A percentile compares a stretch with the other conserved stretches of the same genome.
Conservation (phyloP, 2,329 filamentous ascomycete genomes). For the Trichoderma harzianum region DNA sequence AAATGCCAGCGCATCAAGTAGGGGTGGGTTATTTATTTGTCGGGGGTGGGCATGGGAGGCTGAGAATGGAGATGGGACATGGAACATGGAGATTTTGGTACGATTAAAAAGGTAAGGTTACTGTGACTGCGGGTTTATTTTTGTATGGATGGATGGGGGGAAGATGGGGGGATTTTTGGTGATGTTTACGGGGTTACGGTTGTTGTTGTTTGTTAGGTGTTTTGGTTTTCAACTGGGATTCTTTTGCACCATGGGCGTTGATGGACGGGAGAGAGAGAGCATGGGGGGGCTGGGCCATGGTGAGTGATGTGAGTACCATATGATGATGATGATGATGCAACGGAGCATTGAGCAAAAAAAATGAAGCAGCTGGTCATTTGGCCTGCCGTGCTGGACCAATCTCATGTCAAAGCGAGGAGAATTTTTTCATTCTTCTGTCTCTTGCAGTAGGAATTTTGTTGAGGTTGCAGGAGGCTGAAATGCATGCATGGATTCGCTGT, state of each 20-base stretch:
- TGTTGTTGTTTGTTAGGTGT: neutral
- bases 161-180: neutral
- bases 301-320: neutral
- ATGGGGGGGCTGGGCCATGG: neutral
- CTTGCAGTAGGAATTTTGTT: neutral
- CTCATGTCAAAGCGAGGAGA: neutral
- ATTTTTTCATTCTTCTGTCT: neutral
- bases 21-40: conserved; percentile 9
- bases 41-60: neutral
- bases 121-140: neutral
- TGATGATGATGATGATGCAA: neutral
- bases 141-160: neutral
- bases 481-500: neutral
- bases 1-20: conserved; percentile 23
- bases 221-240: neutral
- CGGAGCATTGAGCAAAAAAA: neutral
- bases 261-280: neutral
- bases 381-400: neutral
- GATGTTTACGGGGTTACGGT: neutral
- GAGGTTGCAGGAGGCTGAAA: neutral
- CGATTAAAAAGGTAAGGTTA: neutral
- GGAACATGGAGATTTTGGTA: neutral
- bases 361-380: neutral
- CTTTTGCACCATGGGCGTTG: neutral
- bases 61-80: neutral